These are phyloP conservation scores for bread wheat (Triticum aestivum) DNA, from an alignment of 176 grass and related monocot species.

Conservation along the genomic window IWGSC_CS_RefSeq_v2.1 NC_057809.1:500833469-500833968, in stretches of 20 bases:
- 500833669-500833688: slow-evolving; percentile 64
- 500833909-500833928: background rate
- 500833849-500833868: slow-evolving; percentile 16
- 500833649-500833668: slow-evolving; percentile 57
- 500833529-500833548: slow-evolving; percentile 57
- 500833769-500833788: slow-evolving; percentile 23
- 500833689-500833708: slow-evolving; percentile 16
- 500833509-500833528: slow-evolving; percentile 91
- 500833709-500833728: slow-evolving; percentile 24
- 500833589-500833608: slow-evolving; percentile 30
- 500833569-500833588: slow-evolving; percentile 45
- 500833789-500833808: background rate
- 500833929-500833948: slow-evolving; percentile 2
- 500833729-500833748: slow-evolving; percentile 20
- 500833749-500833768: slow-evolving; percentile 24
- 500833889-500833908: background rate
- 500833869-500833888: slow-evolving; percentile 1
- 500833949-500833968: background rate
- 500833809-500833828: slow-evolving; percentile 1
- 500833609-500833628: slow-evolving; percentile 44
- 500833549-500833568: slow-evolving; percentile 26
- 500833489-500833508: slow-evolving; percentile 83
- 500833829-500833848: slow-evolving; percentile 7
- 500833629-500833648: slow-evolving; percentile 30
- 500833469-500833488: slow-evolving; percentile 75